These are phyloP conservation scores for Boeremia lycopersici DNA, from an alignment of 2,329 filamentous ascomycete genomes.

Conservation along the genomic window DNA sequence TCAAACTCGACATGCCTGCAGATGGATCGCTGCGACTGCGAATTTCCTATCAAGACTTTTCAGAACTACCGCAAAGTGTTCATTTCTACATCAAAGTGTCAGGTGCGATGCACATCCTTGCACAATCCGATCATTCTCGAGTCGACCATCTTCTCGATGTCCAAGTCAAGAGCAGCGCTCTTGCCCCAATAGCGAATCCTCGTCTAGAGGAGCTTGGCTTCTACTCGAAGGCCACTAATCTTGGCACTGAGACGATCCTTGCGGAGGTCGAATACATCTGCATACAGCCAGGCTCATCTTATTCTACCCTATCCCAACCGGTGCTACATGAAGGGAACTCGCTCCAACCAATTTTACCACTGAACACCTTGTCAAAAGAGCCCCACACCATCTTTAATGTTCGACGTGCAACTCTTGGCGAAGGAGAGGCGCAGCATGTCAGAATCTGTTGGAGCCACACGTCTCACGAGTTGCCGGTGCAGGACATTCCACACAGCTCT, in stretches of 20 bases:
- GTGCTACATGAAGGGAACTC: neutral
- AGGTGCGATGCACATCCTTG: neutral
- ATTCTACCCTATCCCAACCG: neutral
- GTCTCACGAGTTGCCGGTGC: constrained; percentile 1
- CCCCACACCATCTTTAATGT: constrained; percentile 1
- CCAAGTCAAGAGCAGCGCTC: neutral
- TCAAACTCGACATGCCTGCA: constrained; percentile 42
- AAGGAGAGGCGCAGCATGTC: constrained; percentile 26
- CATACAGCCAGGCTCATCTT: constrained; percentile 9
- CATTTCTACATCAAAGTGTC: constrained; percentile 5
- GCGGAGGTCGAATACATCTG: constrained; percentile 25
- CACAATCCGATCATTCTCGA: neutral
- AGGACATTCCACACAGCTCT: constrained; percentile 36
- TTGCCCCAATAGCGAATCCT: neutral
- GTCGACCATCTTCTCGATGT: neutral
- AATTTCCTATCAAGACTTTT: constrained; percentile 16
- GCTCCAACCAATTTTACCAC: neutral
- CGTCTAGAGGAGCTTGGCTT: constrained; percentile 37
- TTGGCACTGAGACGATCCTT: constrained; percentile 16
- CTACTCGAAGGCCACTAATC: constrained; percentile 9
- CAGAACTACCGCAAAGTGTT: neutral
- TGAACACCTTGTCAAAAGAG: neutral
- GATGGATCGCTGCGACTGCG: constrained; percentile 29
- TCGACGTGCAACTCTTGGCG: neutral
- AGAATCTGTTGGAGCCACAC: constrained; percentile 34